Evolutionary conservation across 805 yeast genomes (phyloP).

Genomic region (Cyberlindnera veronae): DNA sequence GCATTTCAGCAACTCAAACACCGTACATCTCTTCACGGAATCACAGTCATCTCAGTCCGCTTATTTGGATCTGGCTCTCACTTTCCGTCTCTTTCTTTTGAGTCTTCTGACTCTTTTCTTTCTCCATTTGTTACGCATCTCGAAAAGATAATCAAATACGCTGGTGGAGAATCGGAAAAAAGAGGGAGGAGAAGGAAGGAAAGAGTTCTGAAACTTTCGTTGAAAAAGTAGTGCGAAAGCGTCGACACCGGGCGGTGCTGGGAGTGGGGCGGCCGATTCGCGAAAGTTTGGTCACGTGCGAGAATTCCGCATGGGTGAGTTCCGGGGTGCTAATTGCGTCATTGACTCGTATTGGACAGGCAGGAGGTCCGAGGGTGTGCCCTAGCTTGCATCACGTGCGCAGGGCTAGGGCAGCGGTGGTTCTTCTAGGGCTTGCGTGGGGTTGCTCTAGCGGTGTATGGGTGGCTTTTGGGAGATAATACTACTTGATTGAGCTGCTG

Average conservation of each 20-base stretch:
- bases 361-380: neutral
- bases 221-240: constrained; percentile 9
- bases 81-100: constrained; percentile 99
- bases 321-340: neutral
- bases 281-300: no score
- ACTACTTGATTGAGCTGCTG: no score
- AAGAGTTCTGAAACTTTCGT: constrained; percentile 20
- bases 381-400: neutral
- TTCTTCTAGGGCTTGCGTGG: neutral
- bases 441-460: no score
- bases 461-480: no score
- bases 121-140: constrained; percentile 98
- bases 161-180: constrained; percentile 15
- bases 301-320: no score
- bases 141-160: constrained; percentile 24
- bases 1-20: neutral
- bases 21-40: constrained; percentile 3
- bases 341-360: no score
- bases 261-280: neutral
- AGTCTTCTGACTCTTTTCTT: constrained; percentile 99
- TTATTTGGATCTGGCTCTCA: constrained; percentile 99
- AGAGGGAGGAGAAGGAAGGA: constrained; percentile 8
- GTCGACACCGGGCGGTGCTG: neutral
- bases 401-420: neutral
- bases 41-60: constrained; percentile 39